These are phyloP conservation scores for Allium fistulosum DNA, from an alignment of 106 monocot genomes.

Conservation along the genomic window DNA sequence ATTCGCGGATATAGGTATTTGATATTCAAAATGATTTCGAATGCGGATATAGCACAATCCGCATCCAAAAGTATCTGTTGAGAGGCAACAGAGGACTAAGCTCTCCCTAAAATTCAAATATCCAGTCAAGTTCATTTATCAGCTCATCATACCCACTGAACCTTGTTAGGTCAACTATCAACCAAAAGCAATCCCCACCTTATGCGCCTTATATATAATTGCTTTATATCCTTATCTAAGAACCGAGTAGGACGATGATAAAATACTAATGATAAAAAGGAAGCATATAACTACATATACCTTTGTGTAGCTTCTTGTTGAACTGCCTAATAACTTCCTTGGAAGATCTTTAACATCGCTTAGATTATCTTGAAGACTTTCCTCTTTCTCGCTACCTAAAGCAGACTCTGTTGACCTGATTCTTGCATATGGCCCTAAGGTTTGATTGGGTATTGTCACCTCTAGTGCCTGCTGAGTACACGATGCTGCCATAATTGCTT, in stretches of 20 bases:
- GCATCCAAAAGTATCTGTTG: too few species aligned
- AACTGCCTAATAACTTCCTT: slow-evolving; percentile 32
- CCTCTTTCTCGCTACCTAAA: slow-evolving; percentile 22
- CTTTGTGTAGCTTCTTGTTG: slow-evolving; percentile 72
- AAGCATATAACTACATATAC: slow-evolving; percentile 9
- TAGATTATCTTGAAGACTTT: slow-evolving; percentile 8
- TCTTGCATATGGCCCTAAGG: slow-evolving; percentile 16
- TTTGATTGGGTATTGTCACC: slow-evolving; percentile 21
- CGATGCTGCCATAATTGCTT: too few species aligned
- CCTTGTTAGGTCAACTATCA: slow-evolving; percentile 65
- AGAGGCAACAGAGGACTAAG: too few species aligned
- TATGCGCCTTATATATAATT: slow-evolving; percentile 43
- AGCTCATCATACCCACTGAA: slow-evolving; percentile 31
- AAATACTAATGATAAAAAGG: background rate
- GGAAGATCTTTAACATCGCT: slow-evolving; percentile 22
- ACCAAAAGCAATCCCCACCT: slow-evolving; percentile 71
- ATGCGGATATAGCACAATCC: too few species aligned
- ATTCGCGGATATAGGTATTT: too few species aligned
- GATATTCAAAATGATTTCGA: too few species aligned
- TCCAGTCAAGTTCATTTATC: too few species aligned
- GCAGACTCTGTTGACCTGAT: slow-evolving; percentile 23
- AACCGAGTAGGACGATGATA: background rate
- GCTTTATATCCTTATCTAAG: background rate
- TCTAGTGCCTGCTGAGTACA: slow-evolving; percentile 12
- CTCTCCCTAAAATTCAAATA: too few species aligned